Base-by-base conservation (phyloP, 2,329 filamentous ascomycete species). In the Tolypocladium inflatum region DNA sequence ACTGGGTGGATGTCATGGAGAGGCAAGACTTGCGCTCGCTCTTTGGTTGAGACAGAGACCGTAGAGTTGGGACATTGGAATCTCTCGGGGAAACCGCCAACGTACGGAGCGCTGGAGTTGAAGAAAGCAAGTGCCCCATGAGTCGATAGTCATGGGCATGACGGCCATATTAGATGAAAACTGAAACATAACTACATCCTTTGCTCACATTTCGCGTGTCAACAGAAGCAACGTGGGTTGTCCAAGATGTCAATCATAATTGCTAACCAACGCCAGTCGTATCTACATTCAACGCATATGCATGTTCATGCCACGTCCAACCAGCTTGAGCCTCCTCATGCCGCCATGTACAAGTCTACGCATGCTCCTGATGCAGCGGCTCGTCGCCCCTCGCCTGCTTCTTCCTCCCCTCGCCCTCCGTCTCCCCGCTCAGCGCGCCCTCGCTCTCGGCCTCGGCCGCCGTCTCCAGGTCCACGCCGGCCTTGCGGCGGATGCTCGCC, bases 401-500 rank as follows among this genome's bases (percentile, higher is more conserved):
- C 23, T 41, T 48, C 33, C 26, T 41, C 11, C 9, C 35, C 21
- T 33, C n/a, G 30, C 42, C 48, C 4, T n/a, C 26, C 23, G 53
- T 43, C 9, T 43, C 38, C 4, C 17, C 38, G 21, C 17, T 35
- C 53, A 55, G 9, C 15, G 37, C 39, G 4, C 9, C 19, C 23
- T 55, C 53, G 38, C 53, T 60, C 15, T 52, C 55, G 11, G 35
- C 52, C 13, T 57, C 53, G 13, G 50, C 56, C 7, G 60, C 66
- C 3, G 62, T 58, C 48, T 73, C 73, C 1, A 75, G 56, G 26
- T 76, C 74, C 0, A 71, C 71, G 0, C 76, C 76, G 4, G 76
- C 76, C 63, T 73, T 60, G 42, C 70, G 70, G 15, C 76, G 68
- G 15, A 77, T 76, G 17, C 69, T 66, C 0, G 72, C 68, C 67